Percentiles rank a stretch among this genome's conserved stretches.
Evolutionary conservation across 495 filamentous ascomycete genomes (phyloP).

Genomic region (Neurospora sp.): DNA sequence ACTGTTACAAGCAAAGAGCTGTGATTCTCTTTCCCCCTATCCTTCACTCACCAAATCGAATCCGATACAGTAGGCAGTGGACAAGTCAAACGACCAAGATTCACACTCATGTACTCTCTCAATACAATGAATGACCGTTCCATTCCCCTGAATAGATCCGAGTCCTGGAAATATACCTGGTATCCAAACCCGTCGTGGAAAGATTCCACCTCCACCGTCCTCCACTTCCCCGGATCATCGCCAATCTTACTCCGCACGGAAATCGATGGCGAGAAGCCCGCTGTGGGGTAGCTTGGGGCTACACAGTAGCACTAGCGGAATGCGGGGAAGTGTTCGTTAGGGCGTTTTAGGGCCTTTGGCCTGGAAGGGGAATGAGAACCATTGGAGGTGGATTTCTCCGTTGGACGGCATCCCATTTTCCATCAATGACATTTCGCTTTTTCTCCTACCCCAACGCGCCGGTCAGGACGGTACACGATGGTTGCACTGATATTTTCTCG

Average conservation of each 20-base stretch:
- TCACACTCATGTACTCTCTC: too few species aligned
- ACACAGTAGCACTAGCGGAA: neutral
- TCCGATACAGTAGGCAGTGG: too few species aligned
- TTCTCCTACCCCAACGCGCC: neutral
- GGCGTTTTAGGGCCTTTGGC: neutral
- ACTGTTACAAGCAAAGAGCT: too few species aligned
- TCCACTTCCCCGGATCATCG: neutral
- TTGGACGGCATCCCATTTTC: slow-evolving; percentile 7
- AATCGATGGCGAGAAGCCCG: neutral
- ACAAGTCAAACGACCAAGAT: too few species aligned
- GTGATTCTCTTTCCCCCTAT: neutral
- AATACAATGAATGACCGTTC: neutral
- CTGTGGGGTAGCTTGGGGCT: neutral
- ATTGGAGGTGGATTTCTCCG: slow-evolving; percentile 4
- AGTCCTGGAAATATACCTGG: neutral
- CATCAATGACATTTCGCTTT: slow-evolving; percentile 3
- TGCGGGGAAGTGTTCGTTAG: neutral
- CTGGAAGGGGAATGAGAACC: neutral
- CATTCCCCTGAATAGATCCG: neutral
- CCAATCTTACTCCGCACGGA: neutral
- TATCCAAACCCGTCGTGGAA: neutral
- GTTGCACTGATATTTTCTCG: neutral
- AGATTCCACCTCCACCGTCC: neutral
- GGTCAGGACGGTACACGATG: neutral
- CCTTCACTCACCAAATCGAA: neutral